Base-by-base conservation (phyloP, 495 filamentous ascomycete species). In the Aspergillus steynii region DNA sequence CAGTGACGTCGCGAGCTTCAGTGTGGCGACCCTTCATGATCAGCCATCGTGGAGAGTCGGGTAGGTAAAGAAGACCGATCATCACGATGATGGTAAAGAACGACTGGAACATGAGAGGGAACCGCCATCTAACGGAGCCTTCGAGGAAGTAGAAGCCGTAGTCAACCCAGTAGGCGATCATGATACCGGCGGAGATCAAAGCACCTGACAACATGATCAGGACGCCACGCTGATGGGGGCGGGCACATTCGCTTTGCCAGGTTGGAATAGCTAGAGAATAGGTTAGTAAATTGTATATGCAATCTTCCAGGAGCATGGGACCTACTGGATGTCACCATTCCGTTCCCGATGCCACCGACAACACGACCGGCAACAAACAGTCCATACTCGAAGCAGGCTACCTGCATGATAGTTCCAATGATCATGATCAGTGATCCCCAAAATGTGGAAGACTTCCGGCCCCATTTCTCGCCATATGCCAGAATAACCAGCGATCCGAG, bases 91-190 rank as follows among this genome's bases (percentile, higher is more conserved):
- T 62, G 0, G 70, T 65, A 52, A 76, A 79, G 48, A 71, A 57
- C 28, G 68, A 74, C 61, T 77, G 74, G 55, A 77, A 71, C n/a
- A 72, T 72, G 10, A 75, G 68, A 1, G 75, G 75, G 54, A 78
- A 68, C 0, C 75, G 67, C 74, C 74, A 78, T 1, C 74, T 58
- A 26, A 72, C 68, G 0, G 71, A 72, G 64, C 68, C 74, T 26
- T 65, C 62, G 6, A 71, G 64, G 51, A 68, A 66, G n/a, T 71
- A 76, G 70, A 81, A 79, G 12, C 63, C 79, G 52, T 78, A 78
- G 57, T 82, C 77, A 49, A 82, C 73, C 79, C 79, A 82, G 61
- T 82, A 81, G 26, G 69, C 75, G 47, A 82, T 70, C n/a, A 74
- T 74, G 57, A 80, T 78, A 10, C 77, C 79, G 47, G 74, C 71